Evolutionary conservation across 2,329 filamentous ascomycete species (phyloP), one percentile per base, ranked within the genome.

Genomic region (Sphaerulina musiva): DNA sequence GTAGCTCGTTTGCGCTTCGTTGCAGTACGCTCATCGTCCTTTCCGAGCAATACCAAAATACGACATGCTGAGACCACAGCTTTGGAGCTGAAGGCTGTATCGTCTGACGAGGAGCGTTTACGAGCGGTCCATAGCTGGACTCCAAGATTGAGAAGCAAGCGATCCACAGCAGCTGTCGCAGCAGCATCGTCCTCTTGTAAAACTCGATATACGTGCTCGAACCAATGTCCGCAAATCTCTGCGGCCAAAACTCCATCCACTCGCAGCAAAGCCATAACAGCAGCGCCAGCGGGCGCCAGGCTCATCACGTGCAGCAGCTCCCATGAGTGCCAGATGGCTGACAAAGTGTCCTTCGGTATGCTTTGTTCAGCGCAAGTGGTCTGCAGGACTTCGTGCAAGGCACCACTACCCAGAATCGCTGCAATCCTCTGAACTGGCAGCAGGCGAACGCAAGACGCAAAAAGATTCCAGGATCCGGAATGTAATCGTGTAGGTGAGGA

Each of bases 371-470:
- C 47, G 10, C 46, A 70, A 0, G 84, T 81, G 62, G 82, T 79
- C 62, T 84, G 81, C 41, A 95, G 68, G 8, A 89, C 79, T 1
- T 73, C 70, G 34, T 87, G 72, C 50, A 95, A 88, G 44, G 81
- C 79, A 53, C 84, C 78, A 54, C 90, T 84, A 20, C 81, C 83
- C 6, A 95, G 76, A 3, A 86, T 82, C 54, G 83, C 83, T 7
- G 87, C 86, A 23, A 88, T 75, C 9, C 82, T 84, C 44, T 86
- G 83, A 0, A 83, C 73, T 0, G 87, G 84, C 14, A 92, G 80
- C n/a, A 82, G 73, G 47, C 77, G 73, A 51, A 88, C 77, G 46
- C 86, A 74, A 55, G 78, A 78, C 43, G 76, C 74, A 23, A 90
- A 68, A 36, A 89, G 77, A 31, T 73, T 75, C 86, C 80, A 84